A percentile compares a stretch with the other conserved stretches of the same genome.
Conservation (phyloP, 805 yeast genomes). For the Yamadazyma insecticola region DNA sequence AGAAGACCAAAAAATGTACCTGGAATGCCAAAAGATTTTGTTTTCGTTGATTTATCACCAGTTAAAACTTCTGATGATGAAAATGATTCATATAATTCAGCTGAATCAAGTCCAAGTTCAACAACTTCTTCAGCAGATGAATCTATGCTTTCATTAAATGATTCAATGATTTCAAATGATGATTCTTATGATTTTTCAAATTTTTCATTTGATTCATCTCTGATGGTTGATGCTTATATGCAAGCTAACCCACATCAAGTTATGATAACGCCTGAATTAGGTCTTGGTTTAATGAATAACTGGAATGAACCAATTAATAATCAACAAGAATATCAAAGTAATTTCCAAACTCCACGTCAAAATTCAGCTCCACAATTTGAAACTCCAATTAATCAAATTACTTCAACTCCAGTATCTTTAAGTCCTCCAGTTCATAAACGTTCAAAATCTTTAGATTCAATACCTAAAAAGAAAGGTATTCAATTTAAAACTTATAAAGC, state of each 20-base stretch:
- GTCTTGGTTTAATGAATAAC: constrained; percentile 22
- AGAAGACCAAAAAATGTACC: constrained; percentile 42
- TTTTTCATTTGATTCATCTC: not conserved
- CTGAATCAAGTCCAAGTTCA: constrained; percentile 9
- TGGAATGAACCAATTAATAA: constrained; percentile 10
- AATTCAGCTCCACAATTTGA: constrained; percentile 19
- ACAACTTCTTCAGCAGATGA: constrained; percentile 1
- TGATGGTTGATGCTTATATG: not conserved
- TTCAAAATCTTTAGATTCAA: constrained; percentile 21
- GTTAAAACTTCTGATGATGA: constrained; percentile 24
- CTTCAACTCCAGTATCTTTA: constrained; percentile 10
- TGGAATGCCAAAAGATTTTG: constrained; percentile 42
- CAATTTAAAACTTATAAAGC: constrained; percentile 17
- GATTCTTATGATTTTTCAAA: too few species aligned
- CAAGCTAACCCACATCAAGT: not conserved
- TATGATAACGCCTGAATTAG: not conserved
- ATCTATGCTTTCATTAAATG: not conserved
- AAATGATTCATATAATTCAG: constrained; percentile 2
- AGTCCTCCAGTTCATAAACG: constrained; percentile 21
- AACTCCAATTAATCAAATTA: constrained; percentile 14
- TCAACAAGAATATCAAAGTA: constrained; percentile 6
- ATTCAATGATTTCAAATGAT: not conserved
- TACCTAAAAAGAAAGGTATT: constrained; percentile 12
- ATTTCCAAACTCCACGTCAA: constrained; percentile 20
- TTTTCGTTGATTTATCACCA: constrained; percentile 43